Evolutionary conservation across 495 filamentous ascomycete genomes (phyloP).

Genomic region (Choiromyces venosus): DNA sequence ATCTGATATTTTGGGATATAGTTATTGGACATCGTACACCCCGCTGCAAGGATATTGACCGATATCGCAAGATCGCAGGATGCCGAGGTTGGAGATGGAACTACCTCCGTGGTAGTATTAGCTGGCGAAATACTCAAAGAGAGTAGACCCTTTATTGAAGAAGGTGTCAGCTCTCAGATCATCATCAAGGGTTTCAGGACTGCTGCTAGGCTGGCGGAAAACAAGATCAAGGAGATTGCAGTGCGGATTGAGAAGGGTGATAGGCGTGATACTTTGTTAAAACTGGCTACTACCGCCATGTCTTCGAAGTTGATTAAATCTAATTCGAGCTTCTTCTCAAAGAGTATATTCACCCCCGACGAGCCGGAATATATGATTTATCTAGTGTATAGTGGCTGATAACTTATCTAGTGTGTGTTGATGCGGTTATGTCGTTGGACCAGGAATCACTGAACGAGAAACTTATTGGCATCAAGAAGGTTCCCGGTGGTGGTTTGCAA

Average conservation of each 20-base stretch:
- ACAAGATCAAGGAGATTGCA: conserved; percentile 97
- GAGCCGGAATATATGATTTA: neutral
- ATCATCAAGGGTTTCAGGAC: conserved; percentile 94
- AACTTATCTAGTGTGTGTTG: conserved; percentile 73
- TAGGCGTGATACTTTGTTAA: conserved; percentile 79
- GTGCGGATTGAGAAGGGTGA: conserved; percentile 79
- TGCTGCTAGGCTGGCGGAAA: conserved; percentile 86
- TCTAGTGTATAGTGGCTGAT: conserved; percentile 5
- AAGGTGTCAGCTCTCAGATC: conserved; percentile 92
- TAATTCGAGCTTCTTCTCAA: conserved; percentile 93
- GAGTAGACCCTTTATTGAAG: conserved; percentile 87
- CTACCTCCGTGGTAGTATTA: conserved; percentile 91
- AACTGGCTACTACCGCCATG: conserved; percentile 95
- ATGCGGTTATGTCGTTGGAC: conserved; percentile 93
- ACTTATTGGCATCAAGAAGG: conserved; percentile 95
- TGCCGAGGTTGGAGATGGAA: conserved; percentile 96
- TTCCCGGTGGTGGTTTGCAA: conserved; percentile 91
- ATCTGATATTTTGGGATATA: conserved; percentile 44
- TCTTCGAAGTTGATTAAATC: conserved; percentile 98
- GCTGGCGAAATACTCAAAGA: conserved; percentile 97
- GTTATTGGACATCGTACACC: conserved; percentile 97
- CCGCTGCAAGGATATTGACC: conserved; percentile 93
- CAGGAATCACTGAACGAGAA: conserved; percentile 97
- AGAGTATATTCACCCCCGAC: conserved; percentile 58
- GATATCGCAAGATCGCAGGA: conserved; percentile 98